Conservation (phyloP, 805 yeast species). For the Myxozyma mucilagina region DNA sequence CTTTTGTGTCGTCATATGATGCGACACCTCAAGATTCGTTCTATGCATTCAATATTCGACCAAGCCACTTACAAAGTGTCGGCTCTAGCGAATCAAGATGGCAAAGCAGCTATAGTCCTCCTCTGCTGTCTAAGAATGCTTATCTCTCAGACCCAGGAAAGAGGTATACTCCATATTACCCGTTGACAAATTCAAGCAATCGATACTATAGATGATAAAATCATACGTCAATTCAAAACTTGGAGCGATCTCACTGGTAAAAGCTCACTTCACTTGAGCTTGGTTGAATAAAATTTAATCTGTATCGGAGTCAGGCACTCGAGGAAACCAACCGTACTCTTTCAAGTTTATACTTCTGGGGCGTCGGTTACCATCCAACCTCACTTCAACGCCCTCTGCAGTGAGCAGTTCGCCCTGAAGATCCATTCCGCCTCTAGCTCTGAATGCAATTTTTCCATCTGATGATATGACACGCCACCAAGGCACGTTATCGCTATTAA, state of each 20-base stretch:
- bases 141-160: no score
- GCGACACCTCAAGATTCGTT: no score
- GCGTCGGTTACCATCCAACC: conserved; percentile 43
- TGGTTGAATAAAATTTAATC: not conserved
- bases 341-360: conserved; percentile 37
- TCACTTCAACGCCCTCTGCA: conserved; percentile 48
- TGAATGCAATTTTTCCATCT: conserved; percentile 61
- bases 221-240: no score
- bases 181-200: no score
- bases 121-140: no score
- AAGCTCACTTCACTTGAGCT: not conserved
- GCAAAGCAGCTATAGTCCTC: no score
- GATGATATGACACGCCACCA: conserved; percentile 80
- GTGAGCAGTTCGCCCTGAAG: conserved; percentile 50
- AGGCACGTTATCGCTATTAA: conserved; percentile 51
- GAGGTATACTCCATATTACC: no score
- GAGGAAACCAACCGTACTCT: conserved; percentile 71
- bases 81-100: no score
- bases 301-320: conserved; percentile 10
- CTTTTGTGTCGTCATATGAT: not conserved
- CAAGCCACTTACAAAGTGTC: no score
- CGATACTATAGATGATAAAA: no score
- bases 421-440: conserved; percentile 45
- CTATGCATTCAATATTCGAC: no score
- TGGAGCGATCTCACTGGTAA: not conserved